Conservation (phyloP, 352 stramenopile species). For the Globisporangium nunn region DNA sequence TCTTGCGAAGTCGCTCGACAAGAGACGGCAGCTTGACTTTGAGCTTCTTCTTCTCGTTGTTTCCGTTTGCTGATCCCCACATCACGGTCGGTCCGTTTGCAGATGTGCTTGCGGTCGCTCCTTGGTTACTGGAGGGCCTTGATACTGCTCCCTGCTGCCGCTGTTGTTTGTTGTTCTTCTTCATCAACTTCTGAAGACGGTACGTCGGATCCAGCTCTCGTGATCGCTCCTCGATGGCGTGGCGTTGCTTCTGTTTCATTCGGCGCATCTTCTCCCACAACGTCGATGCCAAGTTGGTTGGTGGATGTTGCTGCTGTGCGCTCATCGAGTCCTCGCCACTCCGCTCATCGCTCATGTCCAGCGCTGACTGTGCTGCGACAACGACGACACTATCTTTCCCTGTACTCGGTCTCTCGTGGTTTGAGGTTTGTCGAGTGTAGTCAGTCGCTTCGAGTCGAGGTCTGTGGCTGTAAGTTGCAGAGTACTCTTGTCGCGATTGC, state of each 20-base stretch:
- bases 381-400: too few species aligned
- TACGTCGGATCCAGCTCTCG: constrained; percentile 45
- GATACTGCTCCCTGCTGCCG: background rate
- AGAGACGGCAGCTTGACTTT: constrained; percentile 70
- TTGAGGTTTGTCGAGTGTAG: too few species aligned
- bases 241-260: constrained; percentile 34
- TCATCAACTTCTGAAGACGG: constrained; percentile 46
- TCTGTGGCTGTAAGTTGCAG: too few species aligned
- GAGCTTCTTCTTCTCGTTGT: constrained; percentile 42
- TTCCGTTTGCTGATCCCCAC: constrained; percentile 30
- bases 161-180: constrained; percentile 15
- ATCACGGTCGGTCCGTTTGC: constrained; percentile 18
- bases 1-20: constrained; percentile 59
- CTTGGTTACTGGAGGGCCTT: constrained; percentile 16
- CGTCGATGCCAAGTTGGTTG: constrained; percentile 15
- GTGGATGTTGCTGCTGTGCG: too few species aligned
- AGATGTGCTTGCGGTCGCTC: constrained; percentile 4
- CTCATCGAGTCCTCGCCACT: too few species aligned
- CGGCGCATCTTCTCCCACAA: constrained; percentile 70
- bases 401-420: too few species aligned
- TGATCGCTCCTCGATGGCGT: constrained; percentile 25
- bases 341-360: too few species aligned
- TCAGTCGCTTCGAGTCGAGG: too few species aligned
- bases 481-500: too few species aligned
- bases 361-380: background rate